Conservation (phyloP, 2,329 filamentous ascomycete genomes). For the Aspergillus carbonarius region DNA sequence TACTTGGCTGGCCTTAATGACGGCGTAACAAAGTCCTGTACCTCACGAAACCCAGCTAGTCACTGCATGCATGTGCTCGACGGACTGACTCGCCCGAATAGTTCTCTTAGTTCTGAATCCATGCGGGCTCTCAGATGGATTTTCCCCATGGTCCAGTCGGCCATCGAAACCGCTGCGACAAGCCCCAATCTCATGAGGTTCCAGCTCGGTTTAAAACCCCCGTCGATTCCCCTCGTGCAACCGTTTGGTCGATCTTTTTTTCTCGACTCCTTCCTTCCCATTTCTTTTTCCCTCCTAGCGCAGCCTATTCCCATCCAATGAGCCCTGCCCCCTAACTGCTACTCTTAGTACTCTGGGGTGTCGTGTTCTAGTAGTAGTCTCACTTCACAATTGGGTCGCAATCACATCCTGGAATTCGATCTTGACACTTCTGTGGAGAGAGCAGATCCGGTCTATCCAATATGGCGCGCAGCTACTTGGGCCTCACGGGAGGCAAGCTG, state of each 20-base stretch:
- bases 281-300: neutral
- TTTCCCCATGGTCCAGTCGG: neutral
- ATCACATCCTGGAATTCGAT: neutral
- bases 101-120: neutral
- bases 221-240: conserved; percentile 13
- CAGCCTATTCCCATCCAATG: neutral
- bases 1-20: neutral
- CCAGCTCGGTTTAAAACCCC: conserved; percentile 15
- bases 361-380: neutral
- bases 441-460: conserved; percentile 5
- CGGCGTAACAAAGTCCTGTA: neutral
- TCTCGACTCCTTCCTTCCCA: conserved; percentile 1
- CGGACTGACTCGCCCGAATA: neutral
- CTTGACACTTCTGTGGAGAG: neutral
- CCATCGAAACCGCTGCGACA: neutral
- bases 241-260: conserved; percentile 11
- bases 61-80: neutral
- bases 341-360: neutral
- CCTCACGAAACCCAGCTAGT: neutral
- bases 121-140: neutral
- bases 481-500: conserved; percentile 42
- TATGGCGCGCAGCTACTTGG: conserved; percentile 35
- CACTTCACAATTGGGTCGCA: neutral
- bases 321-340: neutral
- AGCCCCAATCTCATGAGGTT: conserved; percentile 1